phyloP scores from a whole-genome alignment of 495 filamentous ascomycete species.

The Penicillium nucicola region DNA sequence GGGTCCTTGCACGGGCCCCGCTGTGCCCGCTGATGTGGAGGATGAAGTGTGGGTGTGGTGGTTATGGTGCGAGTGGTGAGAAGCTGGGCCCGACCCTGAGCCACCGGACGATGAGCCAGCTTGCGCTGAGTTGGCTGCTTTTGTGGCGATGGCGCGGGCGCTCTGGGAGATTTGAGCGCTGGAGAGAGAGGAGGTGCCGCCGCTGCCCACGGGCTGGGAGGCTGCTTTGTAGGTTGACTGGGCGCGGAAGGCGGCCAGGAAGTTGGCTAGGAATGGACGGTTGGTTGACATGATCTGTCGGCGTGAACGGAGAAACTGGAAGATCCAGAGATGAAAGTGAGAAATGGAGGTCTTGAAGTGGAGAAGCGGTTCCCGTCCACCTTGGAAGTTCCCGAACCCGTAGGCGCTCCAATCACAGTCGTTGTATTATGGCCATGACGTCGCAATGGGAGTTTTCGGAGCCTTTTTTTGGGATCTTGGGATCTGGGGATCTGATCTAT shows the following conservation, averaged over 20 bases:
- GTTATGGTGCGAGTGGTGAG: constrained; percentile 14
- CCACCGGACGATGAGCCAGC: constrained; percentile 7
- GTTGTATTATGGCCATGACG: constrained; percentile 25
- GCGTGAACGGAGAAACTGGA: constrained; percentile 20
- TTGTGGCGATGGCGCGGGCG: constrained; percentile 44
- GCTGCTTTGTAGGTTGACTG: constrained; percentile 51
- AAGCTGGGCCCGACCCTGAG: constrained; percentile 1
- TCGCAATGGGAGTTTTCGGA: constrained; percentile 18
- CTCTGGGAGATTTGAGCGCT: constrained; percentile 35
- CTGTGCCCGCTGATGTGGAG: constrained; percentile 19
- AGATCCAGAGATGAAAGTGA: background rate
- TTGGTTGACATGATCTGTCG: constrained; percentile 66
- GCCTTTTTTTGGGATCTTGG: background rate
- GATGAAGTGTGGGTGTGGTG: constrained; percentile 11
- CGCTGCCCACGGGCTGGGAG: constrained; percentile 20
- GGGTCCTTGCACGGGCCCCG: constrained; percentile 13
- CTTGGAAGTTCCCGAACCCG: constrained; percentile 18
- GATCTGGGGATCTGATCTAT: too few relatives aligned
- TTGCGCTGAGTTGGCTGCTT: constrained; percentile 23
- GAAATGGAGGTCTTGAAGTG: background rate
- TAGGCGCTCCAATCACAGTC: constrained; percentile 19
- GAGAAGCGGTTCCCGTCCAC: constrained; percentile 4
- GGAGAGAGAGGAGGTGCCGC: constrained; percentile 25
- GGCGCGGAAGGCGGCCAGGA: constrained; percentile 79
- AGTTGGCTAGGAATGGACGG: constrained; percentile 79